Evolutionary conservation across 1,284 basidiomycete species (phyloP).

Genomic region (Sporisorium exsertum): DNA sequence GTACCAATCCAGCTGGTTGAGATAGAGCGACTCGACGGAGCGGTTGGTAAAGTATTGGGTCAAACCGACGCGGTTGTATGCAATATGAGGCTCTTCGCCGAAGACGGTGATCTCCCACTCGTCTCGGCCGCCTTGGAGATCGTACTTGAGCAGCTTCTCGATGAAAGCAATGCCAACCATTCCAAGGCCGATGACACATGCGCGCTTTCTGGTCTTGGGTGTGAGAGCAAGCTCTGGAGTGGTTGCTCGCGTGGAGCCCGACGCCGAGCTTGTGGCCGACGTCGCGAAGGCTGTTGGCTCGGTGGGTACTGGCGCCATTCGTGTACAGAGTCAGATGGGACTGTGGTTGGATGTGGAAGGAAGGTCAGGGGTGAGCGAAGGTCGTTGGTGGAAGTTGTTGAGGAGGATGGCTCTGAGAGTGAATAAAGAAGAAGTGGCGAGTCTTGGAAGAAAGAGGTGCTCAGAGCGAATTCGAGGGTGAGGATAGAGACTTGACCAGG

Average conservation of each 20-base stretch:
- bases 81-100: constrained; percentile 78
- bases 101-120: constrained; percentile 56
- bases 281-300: constrained; percentile 15
- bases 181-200: constrained; percentile 77
- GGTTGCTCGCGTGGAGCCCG: constrained; percentile 39
- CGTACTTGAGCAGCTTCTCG: constrained; percentile 62
- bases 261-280: constrained; percentile 25
- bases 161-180: constrained; percentile 77
- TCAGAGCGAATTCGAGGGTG: background rate
- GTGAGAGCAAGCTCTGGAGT: constrained; percentile 32
- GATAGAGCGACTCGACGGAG: constrained; percentile 77
- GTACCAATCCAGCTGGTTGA: constrained; percentile 77
- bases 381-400: constrained; percentile 3
- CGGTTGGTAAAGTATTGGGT: constrained; percentile 78
- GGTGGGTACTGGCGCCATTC: constrained; percentile 48
- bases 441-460: background rate
- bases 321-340: background rate
- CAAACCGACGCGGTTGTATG: constrained; percentile 75
- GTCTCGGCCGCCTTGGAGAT: constrained; percentile 51
- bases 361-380: background rate
- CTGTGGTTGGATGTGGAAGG: background rate
- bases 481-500: background rate
- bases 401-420: background rate
- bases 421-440: background rate
- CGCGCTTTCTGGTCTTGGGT: constrained; percentile 48